Evolutionary conservation across 768 basidiomycete species (phyloP), one percentile per base, ranked within the genome.

Genomic region (Leccinum fibrillosum): DNA sequence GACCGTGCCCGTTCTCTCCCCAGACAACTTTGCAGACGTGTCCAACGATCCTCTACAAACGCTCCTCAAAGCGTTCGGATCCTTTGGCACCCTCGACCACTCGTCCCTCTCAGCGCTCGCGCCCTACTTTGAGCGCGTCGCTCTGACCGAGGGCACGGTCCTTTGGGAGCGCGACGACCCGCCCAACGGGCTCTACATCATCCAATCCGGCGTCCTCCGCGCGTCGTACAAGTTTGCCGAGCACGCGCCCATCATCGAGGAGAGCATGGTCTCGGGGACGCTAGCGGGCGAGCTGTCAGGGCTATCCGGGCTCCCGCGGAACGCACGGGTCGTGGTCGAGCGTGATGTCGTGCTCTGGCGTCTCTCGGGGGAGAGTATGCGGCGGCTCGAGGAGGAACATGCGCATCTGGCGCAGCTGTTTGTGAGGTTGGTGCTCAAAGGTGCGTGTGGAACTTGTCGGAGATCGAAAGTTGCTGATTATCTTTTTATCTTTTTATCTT

Each of bases 221-320:
- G 96, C 95, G 0, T 81, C 81, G 19, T 98, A 98, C 73, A 72
- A 77, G 48, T 95, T 94, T 68, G 85, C 84, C 2, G 85, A 85
- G 51, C 83, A 89, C 62, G 75, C 82, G 6, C 81, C 82, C 25
- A 70, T 74, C 5, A 85, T 93, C 51, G 88, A 90, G 66, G 94
- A 96, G 74, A 91, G 89, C 2, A 96, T 96, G 94, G 92, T 95
- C 0, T 85, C 92, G 4, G 95, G 94, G 2, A 93, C 94, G 0
- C 76, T 98, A 2, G 92, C 95, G 10, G 96, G 96, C 0, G 96
- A 98, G 73, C 72, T 99, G 53, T 88, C 92, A 0, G 90, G 89
- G 37, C 75, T 99, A 12, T 86, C 94, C 9, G 85, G 85, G 21
- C 78, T 88, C 19, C 80, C 85, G 17, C 80, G 96, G 50, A 98